Conservation (phyloP, 257 asterid genomes). For the Nicotiana knightiana region DNA sequence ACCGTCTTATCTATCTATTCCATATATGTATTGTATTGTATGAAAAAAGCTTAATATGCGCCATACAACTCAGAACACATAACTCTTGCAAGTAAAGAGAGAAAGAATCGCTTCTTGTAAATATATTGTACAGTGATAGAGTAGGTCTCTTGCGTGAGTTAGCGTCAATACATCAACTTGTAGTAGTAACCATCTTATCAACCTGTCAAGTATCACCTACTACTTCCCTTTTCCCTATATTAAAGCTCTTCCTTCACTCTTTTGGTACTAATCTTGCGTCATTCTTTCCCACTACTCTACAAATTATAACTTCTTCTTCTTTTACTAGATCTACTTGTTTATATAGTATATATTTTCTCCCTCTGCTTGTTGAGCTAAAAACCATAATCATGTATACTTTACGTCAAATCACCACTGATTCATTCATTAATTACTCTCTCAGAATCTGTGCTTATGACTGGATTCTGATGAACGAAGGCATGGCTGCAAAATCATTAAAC, state of each 20-base stretch:
- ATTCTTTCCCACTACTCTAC: slow-evolving; percentile 2
- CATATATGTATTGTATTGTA: background rate
- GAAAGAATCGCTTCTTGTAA: background rate
- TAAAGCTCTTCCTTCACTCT: background rate
- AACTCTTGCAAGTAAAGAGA: background rate
- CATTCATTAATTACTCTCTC: background rate
- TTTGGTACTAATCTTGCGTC: background rate
- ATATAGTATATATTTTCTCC: slow-evolving; percentile 35
- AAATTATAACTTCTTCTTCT: background rate
- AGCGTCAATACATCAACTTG: slow-evolving; percentile 34
- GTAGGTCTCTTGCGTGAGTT: slow-evolving; percentile 54
- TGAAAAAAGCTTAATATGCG: too few species aligned
- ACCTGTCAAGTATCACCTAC: slow-evolving; percentile 20
- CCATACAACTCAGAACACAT: background rate
- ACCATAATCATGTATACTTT: slow-evolving; percentile 19
- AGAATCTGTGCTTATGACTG: background rate
- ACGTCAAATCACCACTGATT: slow-evolving; percentile 8
- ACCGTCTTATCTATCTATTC: slow-evolving; percentile 6
- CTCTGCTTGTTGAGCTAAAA: slow-evolving; percentile 39
- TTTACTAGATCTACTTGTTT: slow-evolving; percentile 6
- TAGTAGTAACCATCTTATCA: slow-evolving; percentile 50
- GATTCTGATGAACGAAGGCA: background rate
- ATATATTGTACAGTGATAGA: background rate
- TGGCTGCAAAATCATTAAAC: background rate
- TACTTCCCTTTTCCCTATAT: background rate